Percentiles rank a stretch among this genome's conserved stretches.
Conservation (phyloP, 257 asterid species). For the Scutellaria galericulata region DNA sequence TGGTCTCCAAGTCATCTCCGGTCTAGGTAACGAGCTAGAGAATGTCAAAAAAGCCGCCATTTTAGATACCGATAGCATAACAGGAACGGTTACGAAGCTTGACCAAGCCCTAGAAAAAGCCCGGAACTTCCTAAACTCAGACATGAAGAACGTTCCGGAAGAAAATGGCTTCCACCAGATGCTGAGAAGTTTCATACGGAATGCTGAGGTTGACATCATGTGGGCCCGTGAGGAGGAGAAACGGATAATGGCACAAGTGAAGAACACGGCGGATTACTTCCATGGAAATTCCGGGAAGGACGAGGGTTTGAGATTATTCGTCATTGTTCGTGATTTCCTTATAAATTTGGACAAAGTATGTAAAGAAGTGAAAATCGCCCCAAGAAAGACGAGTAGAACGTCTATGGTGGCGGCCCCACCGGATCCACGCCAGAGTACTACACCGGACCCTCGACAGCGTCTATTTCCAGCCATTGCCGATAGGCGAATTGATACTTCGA, state of each 20-base stretch:
- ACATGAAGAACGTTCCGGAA: slow-evolving; percentile 53
- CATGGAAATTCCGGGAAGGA: slow-evolving; percentile 85
- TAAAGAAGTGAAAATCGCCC: slow-evolving; percentile 61
- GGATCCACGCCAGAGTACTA: slow-evolving; percentile 54
- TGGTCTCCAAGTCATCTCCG: slow-evolving; percentile 73
- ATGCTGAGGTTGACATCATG: slow-evolving; percentile 67
- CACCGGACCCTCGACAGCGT: slow-evolving; percentile 55
- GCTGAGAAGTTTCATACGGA: slow-evolving; percentile 61
- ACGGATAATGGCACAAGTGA: slow-evolving; percentile 80
- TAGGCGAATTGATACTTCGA: slow-evolving; percentile 68
- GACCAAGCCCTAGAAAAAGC: slow-evolving; percentile 57
- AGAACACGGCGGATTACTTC: slow-evolving; percentile 84
- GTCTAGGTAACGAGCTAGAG: slow-evolving; percentile 72
- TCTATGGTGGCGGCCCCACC: slow-evolving; percentile 24
- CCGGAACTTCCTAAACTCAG: slow-evolving; percentile 59
- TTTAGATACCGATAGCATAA: slow-evolving; percentile 64
- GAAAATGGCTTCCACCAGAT: slow-evolving; percentile 68
- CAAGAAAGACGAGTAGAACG: slow-evolving; percentile 44
- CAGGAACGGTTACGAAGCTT: slow-evolving; percentile 65
- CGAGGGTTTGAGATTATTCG: slow-evolving; percentile 83
- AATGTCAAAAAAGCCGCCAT: slow-evolving; percentile 77
- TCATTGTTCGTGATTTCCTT: slow-evolving; percentile 75
- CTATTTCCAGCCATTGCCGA: slow-evolving; percentile 71
- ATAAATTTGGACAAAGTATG: slow-evolving; percentile 78
- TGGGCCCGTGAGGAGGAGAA: slow-evolving; percentile 81